Evolutionary conservation across 768 basidiomycete species (phyloP).

Genomic region (Kwoniella sp.): DNA sequence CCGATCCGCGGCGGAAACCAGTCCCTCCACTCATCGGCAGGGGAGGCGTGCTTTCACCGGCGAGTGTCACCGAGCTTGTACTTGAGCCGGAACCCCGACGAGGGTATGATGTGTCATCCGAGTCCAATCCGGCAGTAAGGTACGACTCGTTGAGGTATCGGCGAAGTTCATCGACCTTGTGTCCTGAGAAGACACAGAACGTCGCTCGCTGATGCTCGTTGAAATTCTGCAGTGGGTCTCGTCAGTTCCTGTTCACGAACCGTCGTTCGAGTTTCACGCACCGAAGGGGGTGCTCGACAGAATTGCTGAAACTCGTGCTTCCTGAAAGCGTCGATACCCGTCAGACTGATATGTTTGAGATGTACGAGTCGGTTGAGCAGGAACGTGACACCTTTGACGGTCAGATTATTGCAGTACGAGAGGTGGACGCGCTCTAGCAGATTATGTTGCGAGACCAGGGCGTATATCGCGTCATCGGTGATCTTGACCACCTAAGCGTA

Average conservation of each 20-base stretch:
- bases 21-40: background rate
- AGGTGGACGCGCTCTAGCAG: conserved; percentile 93
- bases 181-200: conserved; percentile 95
- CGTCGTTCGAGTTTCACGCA: conserved; percentile 55
- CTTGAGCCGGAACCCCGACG: conserved; percentile 32
- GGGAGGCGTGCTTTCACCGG: conserved; percentile 12
- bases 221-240: conserved; percentile 90
- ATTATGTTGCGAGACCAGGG: conserved; percentile 76
- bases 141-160: conserved; percentile 57
- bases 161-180: conserved; percentile 77
- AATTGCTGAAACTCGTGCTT: conserved; percentile 79
- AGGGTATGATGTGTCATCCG: conserved; percentile 21
- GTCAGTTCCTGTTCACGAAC: too few relatives aligned
- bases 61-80: conserved; percentile 24
- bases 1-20: conserved; percentile 9
- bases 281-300: conserved; percentile 80
- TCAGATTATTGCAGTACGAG: conserved; percentile 93
- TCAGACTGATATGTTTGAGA: conserved; percentile 89
- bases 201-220: conserved; percentile 79
- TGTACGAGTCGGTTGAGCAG: conserved; percentile 82
- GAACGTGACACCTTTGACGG: conserved; percentile 84
- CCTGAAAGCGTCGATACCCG: conserved; percentile 91
- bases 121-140: conserved; percentile 3
- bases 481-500: conserved; percentile 74
- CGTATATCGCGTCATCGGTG: conserved; percentile 87